phyloP scores from a whole-genome alignment of 2,329 filamentous ascomycete genomes.

The Pseudocercospora fijiensis region DNA sequence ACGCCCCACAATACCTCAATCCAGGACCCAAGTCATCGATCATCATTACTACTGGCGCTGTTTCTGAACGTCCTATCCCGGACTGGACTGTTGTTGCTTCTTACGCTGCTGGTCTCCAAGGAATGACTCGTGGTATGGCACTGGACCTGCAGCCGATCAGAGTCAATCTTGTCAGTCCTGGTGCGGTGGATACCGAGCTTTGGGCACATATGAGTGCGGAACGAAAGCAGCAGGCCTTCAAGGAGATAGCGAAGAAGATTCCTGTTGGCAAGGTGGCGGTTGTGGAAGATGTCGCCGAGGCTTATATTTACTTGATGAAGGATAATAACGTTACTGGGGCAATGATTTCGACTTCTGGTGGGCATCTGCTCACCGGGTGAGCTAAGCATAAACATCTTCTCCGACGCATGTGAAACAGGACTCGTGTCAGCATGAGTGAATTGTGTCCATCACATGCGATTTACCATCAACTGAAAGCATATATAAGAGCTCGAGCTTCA shows the following conservation, averaged over 20 bases:
- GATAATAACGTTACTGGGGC: constrained; percentile 49
- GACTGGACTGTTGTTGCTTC: constrained; percentile 53
- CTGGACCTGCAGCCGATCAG: constrained; percentile 63
- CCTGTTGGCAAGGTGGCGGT: constrained; percentile 40
- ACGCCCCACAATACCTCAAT: constrained; percentile 48
- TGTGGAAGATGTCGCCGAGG: constrained; percentile 48
- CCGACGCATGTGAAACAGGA: background rate
- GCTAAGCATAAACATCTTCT: too few relatives aligned
- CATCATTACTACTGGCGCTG: constrained; percentile 57
- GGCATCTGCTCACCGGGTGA: constrained; percentile 28
- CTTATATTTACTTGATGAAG: constrained; percentile 50
- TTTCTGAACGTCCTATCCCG: constrained; percentile 52
- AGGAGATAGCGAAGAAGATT: constrained; percentile 32
- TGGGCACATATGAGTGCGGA: constrained; percentile 40
- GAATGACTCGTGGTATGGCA: constrained; percentile 57
- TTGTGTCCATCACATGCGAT: background rate
- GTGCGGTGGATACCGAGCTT: constrained; percentile 49
- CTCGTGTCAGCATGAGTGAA: background rate
- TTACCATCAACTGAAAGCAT: background rate
- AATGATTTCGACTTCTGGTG: constrained; percentile 42
- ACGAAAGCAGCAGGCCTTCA: constrained; percentile 30
- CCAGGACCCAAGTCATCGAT: constrained; percentile 49
- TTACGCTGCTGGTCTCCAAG: constrained; percentile 53
- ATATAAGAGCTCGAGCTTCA: background rate
- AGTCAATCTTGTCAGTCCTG: constrained; percentile 62